A percentile compares a stretch with the other conserved stretches of the same genome.
Conservation (phyloP, 352 stramenopile species). For the Phytophthora aleatoria region DNA sequence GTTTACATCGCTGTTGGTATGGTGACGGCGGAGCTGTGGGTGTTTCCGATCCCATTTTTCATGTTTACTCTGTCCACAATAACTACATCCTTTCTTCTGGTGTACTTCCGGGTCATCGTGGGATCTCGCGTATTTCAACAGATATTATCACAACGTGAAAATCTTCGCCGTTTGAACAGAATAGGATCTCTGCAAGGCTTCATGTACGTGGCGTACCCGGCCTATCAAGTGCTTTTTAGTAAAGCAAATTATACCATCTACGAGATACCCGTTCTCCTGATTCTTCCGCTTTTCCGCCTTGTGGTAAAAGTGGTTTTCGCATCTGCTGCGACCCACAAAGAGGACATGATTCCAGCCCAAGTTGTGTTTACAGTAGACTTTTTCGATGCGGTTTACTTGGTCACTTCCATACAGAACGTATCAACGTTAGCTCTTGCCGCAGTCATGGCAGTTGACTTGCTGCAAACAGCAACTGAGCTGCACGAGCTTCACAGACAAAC, state of each 20-base stretch:
- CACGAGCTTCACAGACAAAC: neutral
- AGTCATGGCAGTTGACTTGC: neutral
- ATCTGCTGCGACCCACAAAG: conserved; percentile 8
- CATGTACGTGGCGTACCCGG: conserved; percentile 23
- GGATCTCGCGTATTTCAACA: conserved; percentile 7
- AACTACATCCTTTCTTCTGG: neutral
- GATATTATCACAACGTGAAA: conserved; percentile 1
- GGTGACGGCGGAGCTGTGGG: conserved; percentile 14
- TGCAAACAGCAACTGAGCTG: neutral
- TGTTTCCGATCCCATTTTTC: conserved; percentile 30
- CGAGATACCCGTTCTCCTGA: conserved; percentile 20
- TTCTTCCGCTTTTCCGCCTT: conserved; percentile 10
- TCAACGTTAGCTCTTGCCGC: neutral
- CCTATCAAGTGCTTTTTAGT: conserved; percentile 22
- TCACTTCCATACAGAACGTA: neutral
- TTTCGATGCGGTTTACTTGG: conserved; percentile 16
- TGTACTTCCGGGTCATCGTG: conserved; percentile 11
- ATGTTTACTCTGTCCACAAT: conserved; percentile 11
- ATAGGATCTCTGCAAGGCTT: conserved; percentile 11
- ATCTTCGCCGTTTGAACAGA: conserved; percentile 8
- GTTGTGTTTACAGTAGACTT: conserved; percentile 26
- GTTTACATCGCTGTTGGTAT: conserved; percentile 8
- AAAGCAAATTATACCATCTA: conserved; percentile 9
- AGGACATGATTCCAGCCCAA: conserved; percentile 24
- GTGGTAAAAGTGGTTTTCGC: conserved; percentile 12